Conservation (phyloP, 805 yeast genomes). For the Metschnikowia continentalis region DNA sequence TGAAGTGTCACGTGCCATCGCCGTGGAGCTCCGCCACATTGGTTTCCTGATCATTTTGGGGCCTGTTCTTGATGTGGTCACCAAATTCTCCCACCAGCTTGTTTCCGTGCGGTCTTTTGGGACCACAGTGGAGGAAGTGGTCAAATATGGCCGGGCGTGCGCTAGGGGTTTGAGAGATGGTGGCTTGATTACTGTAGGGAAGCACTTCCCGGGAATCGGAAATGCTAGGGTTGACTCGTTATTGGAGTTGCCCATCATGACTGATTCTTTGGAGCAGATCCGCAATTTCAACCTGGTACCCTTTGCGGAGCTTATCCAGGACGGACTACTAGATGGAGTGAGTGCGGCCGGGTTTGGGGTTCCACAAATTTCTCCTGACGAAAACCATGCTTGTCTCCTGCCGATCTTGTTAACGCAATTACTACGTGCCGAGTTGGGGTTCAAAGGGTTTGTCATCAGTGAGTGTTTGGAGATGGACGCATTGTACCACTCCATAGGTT, state of each 20-base stretch:
- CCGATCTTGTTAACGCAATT: conserved; percentile 50
- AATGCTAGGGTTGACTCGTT: conserved; percentile 55
- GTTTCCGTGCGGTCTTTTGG: conserved; percentile 62
- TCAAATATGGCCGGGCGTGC: conserved; percentile 49
- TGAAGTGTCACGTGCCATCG: conserved; percentile 51
- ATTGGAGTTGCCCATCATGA: conserved; percentile 55
- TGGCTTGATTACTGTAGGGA: conserved; percentile 52
- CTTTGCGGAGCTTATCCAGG: conserved; percentile 44
- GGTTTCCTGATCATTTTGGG: conserved; percentile 57
- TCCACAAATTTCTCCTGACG: conserved; percentile 56
- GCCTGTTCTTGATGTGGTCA: conserved; percentile 59
- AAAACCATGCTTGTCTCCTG: conserved; percentile 58
- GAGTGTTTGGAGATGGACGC: conserved; percentile 66
- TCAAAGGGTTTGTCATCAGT: conserved; percentile 53
- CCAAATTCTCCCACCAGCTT: conserved; percentile 51
- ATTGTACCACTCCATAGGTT: conserved; percentile 56
- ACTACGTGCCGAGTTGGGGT: conserved; percentile 47
- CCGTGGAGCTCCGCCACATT: conserved; percentile 47
- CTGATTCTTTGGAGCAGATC: conserved; percentile 51
- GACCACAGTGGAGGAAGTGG: conserved; percentile 54
- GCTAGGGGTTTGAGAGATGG: conserved; percentile 52
- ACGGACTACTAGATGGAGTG: conserved; percentile 47
- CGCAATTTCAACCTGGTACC: conserved; percentile 49
- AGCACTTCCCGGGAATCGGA: conserved; percentile 67
- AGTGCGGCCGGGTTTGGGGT: conserved; percentile 64